Evolutionary conservation across 2,329 filamentous ascomycete genomes (phyloP), one percentile per base, ranked within the genome.

Genomic region (Verticillium zaregamsianum): DNA sequence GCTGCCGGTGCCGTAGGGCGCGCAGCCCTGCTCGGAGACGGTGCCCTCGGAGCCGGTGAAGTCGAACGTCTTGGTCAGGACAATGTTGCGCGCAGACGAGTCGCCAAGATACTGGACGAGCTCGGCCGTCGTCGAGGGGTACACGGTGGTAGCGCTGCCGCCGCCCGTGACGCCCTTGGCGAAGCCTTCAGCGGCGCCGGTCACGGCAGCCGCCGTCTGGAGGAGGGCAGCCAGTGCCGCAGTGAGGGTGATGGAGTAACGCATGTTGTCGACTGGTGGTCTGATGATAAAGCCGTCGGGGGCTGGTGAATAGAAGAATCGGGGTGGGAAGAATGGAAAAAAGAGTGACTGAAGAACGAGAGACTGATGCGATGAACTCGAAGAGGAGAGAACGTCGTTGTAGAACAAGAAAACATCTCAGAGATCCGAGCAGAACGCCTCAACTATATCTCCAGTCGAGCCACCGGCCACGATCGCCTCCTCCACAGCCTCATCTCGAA

Each of bases 31-130:
- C 49, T 72, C 79, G 32, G 77, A 82, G 5, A 76, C 76, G 3
- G 77, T 81, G 45, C 85, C 85, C 71, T 87, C 84, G 12, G 78
- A 79, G 40, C 77, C 79, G 35, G 76, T 80, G 76, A 86, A 87
- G 75, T 85, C 80, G 68, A 82, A 81, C 56, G 77, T 79, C 69
- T 85, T 82, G 69, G 80, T 79, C 32, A 89, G 76, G 60, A 88
- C 78, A 67, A 89, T 88, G 63, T 83, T 81, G 28, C 85, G 81
- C 14, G 86, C 68, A 23, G 76, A 70, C 60, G 72, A 74, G 71
- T 87, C 84, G 9, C 77, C 77, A 5, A 89, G 80, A 74, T 87
- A 89, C 45, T 76, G 79, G 71, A 83, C 81, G 56, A 89, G 81
- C 79, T 90, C 78, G 28, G 74, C 78, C 52, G 73, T 85, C 57